A percentile compares a stretch with the other conserved stretches of the same genome.
Evolutionary conservation across 2,329 filamentous ascomycete genomes (phyloP).

Genomic region (Fusarium phyllophilum): DNA sequence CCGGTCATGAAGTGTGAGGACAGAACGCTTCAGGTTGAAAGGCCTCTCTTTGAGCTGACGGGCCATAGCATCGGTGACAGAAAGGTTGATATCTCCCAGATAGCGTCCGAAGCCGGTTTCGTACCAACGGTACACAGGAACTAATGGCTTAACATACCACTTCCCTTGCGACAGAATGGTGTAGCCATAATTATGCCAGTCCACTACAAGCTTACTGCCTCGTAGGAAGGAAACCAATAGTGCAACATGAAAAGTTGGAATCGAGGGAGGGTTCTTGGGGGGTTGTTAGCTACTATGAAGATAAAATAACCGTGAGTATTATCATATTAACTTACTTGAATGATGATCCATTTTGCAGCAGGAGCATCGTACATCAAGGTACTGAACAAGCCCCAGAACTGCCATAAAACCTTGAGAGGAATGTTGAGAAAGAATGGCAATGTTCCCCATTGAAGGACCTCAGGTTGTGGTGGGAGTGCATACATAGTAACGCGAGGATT

Average conservation of each 20-base stretch:
- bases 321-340: conserved; percentile 66
- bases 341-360: conserved; percentile 85
- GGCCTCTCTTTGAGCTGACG: conserved; percentile 71
- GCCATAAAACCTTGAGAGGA: conserved; percentile 87
- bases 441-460: conserved; percentile 72
- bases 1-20: conserved; percentile 84
- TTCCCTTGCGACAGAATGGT: conserved; percentile 80
- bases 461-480: conserved; percentile 74
- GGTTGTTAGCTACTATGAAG: conserved; percentile 5
- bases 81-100: conserved; percentile 78
- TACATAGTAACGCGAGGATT: conserved; percentile 77
- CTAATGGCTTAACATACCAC: conserved; percentile 74
- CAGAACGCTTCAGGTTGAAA: conserved; percentile 71
- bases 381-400: conserved; percentile 76
- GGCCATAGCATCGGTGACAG: conserved; percentile 91
- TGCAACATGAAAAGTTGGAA: conserved; percentile 86
- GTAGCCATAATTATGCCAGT: conserved; percentile 99
- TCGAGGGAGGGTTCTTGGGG: conserved; percentile 87
- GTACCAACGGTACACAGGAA: conserved; percentile 79
- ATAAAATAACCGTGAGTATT: too few relatives aligned
- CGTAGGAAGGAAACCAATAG: conserved; percentile 78
- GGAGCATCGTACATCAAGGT: conserved; percentile 78
- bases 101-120: conserved; percentile 76
- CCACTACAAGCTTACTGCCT: conserved; percentile 84
- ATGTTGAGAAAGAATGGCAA: conserved; percentile 81